Base-by-base conservation (phyloP, 768 basidiomycete genomes). In the Baorangia bicolor region DNA sequence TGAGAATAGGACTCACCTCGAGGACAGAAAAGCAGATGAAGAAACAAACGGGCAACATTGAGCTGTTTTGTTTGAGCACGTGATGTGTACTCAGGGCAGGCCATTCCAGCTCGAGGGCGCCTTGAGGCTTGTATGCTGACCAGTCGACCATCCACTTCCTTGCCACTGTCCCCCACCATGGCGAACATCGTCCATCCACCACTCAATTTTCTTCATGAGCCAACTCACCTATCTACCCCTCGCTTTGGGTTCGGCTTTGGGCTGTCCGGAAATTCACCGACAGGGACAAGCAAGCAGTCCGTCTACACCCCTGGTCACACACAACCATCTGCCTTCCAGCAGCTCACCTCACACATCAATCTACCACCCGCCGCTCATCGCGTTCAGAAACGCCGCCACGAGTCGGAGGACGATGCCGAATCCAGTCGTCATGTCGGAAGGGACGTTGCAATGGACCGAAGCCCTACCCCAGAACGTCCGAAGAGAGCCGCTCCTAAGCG, bases 391-490 rank as follows among this genome's bases (percentile, higher is more conserved):
- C 76, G 91, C 58, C 75, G 86, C 38, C 76, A 79, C 56, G 90
- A 92, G 50, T 69, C 73, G 2, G 90, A 92, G 20, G 88, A 90
- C n/a, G 85, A 88, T 28, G 67, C 73, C 4, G 81, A 82, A 53
- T 70, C 73, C 25, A 72, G 61, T 49, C 73, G 60, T 42, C 66
- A 54, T 48, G 60, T 42, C 6, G 64, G 67, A 27, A 72, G 81
- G 55, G 90, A 91, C 61, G 81, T 88, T 49, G 79, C 84, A 16
- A 93, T 93, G 91, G 91, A 92, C 69, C 79, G 88, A 57, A 91
- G 90, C 60, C 90, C 91, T 9, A 91, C 91, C 3, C 88, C 90
- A 16, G 91, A 94, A 69, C 79, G 88, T 41, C 82, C 81, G 34
- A 90, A 85, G 71, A 83, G 86, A 62, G 78, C 80, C 6, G 76